These are phyloP conservation scores for Paecilomyces niveus DNA, from an alignment of 2,329 filamentous ascomycete species.

Conservation along the genomic window DNA sequence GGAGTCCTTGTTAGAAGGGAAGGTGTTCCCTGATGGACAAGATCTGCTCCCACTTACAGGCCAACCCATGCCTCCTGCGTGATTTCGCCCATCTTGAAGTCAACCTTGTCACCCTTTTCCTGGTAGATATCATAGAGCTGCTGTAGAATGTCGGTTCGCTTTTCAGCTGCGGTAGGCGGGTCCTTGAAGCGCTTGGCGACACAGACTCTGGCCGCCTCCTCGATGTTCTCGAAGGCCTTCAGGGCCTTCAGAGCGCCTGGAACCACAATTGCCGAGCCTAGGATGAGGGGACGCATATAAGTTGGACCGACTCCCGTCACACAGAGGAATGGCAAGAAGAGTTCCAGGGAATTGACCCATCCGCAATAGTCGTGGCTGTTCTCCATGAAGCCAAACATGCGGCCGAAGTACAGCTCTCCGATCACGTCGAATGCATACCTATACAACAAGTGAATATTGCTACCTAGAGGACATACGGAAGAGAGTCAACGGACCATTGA, in stretches of 20 bases:
- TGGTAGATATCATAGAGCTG: constrained; percentile 21
- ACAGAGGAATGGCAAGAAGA: constrained; percentile 23
- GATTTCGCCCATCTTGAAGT: constrained; percentile 23
- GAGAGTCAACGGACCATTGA: constrained; percentile 2
- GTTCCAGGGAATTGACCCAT: constrained; percentile 31
- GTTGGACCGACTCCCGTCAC: constrained; percentile 20
- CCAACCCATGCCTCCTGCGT: constrained; percentile 19
- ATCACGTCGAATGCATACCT: constrained; percentile 18
- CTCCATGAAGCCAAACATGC: constrained; percentile 17
- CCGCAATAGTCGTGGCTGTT: constrained; percentile 30
- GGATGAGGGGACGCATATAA: constrained; percentile 21
- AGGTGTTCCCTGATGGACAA: background rate
- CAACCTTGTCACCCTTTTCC: constrained; percentile 20
- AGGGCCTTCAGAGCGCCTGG: constrained; percentile 16
- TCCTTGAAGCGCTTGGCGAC: constrained; percentile 16
- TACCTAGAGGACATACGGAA: background rate
- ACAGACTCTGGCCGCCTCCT: constrained; percentile 14
- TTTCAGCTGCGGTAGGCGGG: constrained; percentile 9
- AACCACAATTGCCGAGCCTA: constrained; percentile 15
- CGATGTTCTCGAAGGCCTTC: constrained; percentile 18
- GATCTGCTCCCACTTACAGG: constrained; percentile 17
- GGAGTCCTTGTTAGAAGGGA: background rate
- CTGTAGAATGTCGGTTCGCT: constrained; percentile 20
- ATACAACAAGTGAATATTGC: background rate
- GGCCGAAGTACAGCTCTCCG: constrained; percentile 19